A percentile compares a stretch with the other conserved stretches of the same genome.
Conservation (phyloP, 441 rosid genomes). For the Erodium texanum region DNA sequence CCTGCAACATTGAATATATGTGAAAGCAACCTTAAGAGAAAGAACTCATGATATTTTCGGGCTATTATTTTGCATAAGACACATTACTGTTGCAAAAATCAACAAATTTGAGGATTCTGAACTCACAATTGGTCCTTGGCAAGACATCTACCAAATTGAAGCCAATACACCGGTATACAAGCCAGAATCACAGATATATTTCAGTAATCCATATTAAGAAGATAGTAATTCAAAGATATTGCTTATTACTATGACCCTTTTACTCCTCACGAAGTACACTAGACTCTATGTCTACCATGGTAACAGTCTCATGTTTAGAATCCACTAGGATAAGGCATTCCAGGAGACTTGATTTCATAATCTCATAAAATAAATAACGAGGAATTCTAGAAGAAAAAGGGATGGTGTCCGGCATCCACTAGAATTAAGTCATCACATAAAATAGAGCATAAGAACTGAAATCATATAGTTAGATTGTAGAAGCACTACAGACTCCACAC, state of each 20-base stretch:
- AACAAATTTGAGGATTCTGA: conserved; percentile 12
- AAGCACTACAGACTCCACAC: neutral
- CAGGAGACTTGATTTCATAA: neutral
- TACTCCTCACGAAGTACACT: neutral
- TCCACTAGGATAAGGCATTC: neutral
- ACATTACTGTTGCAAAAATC: neutral
- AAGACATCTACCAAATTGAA: conserved; percentile 96
- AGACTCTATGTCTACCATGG: neutral
- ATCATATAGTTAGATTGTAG: neutral
- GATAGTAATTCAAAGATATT: neutral
- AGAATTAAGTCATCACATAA: neutral
- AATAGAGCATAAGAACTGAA: neutral
- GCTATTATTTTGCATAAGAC: neutral
- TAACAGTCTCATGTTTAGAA: neutral
- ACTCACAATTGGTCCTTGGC: conserved; percentile 96
- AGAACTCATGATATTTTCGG: neutral
- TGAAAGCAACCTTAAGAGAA: conserved; percentile 10
- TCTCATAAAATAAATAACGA: neutral
- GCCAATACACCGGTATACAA: conserved; percentile 79
- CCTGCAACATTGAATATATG: conserved; percentile 39
- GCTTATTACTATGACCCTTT: neutral
- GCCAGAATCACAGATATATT: conserved; percentile 1
- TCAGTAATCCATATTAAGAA: neutral
- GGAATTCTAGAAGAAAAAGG: neutral
- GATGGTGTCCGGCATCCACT: neutral